phyloP scores from a whole-genome alignment of 2,329 filamentous ascomycete species.

The Aphanocladium album region DNA sequence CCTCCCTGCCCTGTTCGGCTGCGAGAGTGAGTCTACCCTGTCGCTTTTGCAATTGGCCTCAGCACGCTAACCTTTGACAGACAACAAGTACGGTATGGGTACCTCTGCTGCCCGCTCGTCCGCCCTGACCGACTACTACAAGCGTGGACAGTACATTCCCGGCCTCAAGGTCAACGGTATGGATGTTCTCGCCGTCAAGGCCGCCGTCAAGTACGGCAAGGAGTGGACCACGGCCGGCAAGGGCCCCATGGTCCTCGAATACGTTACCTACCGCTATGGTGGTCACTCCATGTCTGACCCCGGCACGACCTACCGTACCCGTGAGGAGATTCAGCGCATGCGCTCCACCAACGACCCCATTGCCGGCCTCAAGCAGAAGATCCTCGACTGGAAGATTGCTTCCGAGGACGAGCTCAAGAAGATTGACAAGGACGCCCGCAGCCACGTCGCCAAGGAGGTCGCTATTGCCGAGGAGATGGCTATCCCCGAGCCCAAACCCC shows the following conservation, averaged over 20 bases:
- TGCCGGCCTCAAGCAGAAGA: conserved; percentile 94
- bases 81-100: conserved; percentile 99
- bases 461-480: conserved; percentile 85
- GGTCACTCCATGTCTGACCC: conserved; percentile 99
- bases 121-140: conserved; percentile 98
- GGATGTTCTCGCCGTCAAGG: conserved; percentile 97
- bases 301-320: conserved; percentile 97
- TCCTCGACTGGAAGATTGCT: conserved; percentile 89
- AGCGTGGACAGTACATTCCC: conserved; percentile 99
- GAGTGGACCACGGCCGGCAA: conserved; percentile 78
- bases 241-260: conserved; percentile 94
- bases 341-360: conserved; percentile 98
- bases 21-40: conserved; percentile 72
- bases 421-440: conserved; percentile 90
- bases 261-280: conserved; percentile 98
- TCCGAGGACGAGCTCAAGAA: conserved; percentile 93
- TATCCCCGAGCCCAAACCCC: conserved; percentile 67
- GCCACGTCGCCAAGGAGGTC: conserved; percentile 83
- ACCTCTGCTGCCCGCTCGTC: conserved; percentile 91
- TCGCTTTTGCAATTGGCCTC: conserved; percentile 11
- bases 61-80: conserved; percentile 38
- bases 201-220: conserved; percentile 90
- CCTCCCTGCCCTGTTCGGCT: conserved; percentile 90
- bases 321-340: conserved; percentile 99
- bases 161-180: conserved; percentile 99